Base-by-base conservation (phyloP, 768 basidiomycete species). In the Collybia mongolica region DNA sequence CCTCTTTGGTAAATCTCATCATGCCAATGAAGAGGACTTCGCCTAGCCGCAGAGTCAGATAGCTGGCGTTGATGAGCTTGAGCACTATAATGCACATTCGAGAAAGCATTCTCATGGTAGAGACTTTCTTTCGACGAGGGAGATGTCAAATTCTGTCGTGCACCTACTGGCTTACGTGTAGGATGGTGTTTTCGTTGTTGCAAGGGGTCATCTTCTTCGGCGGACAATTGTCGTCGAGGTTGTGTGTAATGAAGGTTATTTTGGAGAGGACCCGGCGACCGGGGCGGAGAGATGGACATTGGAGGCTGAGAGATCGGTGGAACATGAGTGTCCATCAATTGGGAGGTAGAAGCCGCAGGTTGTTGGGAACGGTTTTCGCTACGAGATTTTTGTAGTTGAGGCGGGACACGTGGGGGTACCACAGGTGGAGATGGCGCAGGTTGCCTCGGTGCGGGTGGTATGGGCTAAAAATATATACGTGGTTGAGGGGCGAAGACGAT, bases 401-500 rank as follows among this genome's bases (percentile, higher is more conserved):
- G 26, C 39, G 41, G 36, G 36, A 24, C 42, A 26, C 46, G 24
- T 20, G 24, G 17, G 46, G 22, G 11, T 15, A 20, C 15, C 2
- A 39, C 24, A 28, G 55, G 60, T 5, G 60, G 58, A 19, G 48
- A 29, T 5, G 58, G 60, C 2, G 59, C 39, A 23, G 52, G 56
- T 32, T 37, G 14, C 12, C 6, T 54, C 35, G 60, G 60, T 42
- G 53, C 23, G 18, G 60, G 60, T 14, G 60, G 60, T 26, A 62
- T 46, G 8, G 54, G 24, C 7, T 36, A 29, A 32, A 19, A 37
- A 5, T 32, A 44, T 5, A 47, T n/a, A 23, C 29, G 19, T 14
- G 18, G 19, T 2, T 44, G 12, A 12, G n/a, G n/a, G n/a, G n/a
- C 15, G 12, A 5, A 15, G 19, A 17, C 14, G 8, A 2, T n/a